Evolutionary conservation across 768 basidiomycete species (phyloP).

Genomic region (Dendrothele bispora): DNA sequence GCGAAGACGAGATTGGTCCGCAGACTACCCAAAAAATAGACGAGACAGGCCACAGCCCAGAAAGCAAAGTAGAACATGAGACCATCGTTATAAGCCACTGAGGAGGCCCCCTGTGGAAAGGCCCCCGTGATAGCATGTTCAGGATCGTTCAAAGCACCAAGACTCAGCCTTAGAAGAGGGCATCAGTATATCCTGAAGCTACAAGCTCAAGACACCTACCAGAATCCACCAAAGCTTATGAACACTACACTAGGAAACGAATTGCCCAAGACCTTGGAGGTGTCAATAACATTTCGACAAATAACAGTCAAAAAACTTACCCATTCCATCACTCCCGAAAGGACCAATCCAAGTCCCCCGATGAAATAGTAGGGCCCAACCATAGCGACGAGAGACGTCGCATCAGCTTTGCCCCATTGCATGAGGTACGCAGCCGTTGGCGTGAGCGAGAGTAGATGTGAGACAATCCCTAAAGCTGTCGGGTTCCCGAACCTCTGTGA

Average conservation of each 20-base stretch:
- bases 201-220: slow-evolving; percentile 4
- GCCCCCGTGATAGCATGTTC: slow-evolving; percentile 6
- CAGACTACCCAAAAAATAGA: slow-evolving; percentile 11
- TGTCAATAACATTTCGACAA: not conserved
- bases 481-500: slow-evolving; percentile 13
- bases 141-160: slow-evolving; percentile 12
- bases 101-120: not conserved
- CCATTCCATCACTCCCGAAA: slow-evolving; percentile 16
- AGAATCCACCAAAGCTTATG: slow-evolving; percentile 14
- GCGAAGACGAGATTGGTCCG: slow-evolving; percentile 15
- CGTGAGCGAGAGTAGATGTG: slow-evolving; percentile 13
- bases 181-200: not conserved
- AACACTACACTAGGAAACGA: slow-evolving; percentile 18
- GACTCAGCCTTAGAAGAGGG: slow-evolving; percentile 7
- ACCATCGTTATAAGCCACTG: slow-evolving; percentile 11
- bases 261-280: slow-evolving; percentile 12
- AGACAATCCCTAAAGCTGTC: slow-evolving; percentile 12
- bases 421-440: slow-evolving; percentile 12
- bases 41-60: slow-evolving; percentile 12
- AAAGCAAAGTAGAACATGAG: slow-evolving; percentile 13
- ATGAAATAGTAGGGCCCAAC: slow-evolving; percentile 12
- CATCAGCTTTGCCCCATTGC: slow-evolving; percentile 11
- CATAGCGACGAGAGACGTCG: slow-evolving; percentile 7
- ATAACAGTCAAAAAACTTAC: not conserved
- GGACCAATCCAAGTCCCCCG: slow-evolving; percentile 15